Evolutionary conservation across 2,329 filamentous ascomycete genomes (phyloP), one percentile per base, ranked within the genome.

Genomic region (Aspergillus hortae): DNA sequence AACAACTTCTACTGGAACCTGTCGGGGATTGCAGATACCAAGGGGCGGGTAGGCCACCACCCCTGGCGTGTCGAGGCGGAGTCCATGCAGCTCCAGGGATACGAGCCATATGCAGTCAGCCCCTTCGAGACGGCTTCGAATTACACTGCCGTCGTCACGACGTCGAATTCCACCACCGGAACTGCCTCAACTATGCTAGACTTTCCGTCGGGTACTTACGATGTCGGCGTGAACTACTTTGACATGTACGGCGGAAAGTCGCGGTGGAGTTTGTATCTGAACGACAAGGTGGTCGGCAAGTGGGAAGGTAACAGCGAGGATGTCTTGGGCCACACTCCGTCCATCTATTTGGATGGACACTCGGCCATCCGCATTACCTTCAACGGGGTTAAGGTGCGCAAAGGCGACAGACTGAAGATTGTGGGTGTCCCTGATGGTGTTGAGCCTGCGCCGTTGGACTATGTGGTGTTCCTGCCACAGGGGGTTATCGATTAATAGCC

Each of bases 31-130:
- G 64, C 79, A 0, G 86, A 89, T 57, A 71, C 77, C 17, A 59
- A 59, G 0, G 73, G 73, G 2, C 78, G 86, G 9, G 85, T 88
- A 0, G 77, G 79, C 1, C 74, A 82, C 53, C 80, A 89, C 65
- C 78, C 80, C 0, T 85, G 80, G 67, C 80, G 86, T n/a, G 79
- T 89, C 43, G 86, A 89, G 71, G 85, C 85, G 1, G 86, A 89
- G 68, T 71, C 70, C 48, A 88, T 89, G 85, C 58, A 68, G 0
- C 71, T 88, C 1, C 70, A 75, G 6, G 82, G 82, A 0, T 89
- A 89, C 68, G 67, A 74, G 48, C 55, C 71, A 0, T 79, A 81
- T 19, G 56, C 62, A 1, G 82, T 87, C 1, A 75, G 63, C 7
- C 86, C 86, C 0, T 81, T 81, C 49, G 81, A 87, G 56, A 75